Evolutionary conservation across 2,329 filamentous ascomycete species (phyloP), one percentile per base, ranked within the genome.

Genomic region (Aspergillus bombycis): DNA sequence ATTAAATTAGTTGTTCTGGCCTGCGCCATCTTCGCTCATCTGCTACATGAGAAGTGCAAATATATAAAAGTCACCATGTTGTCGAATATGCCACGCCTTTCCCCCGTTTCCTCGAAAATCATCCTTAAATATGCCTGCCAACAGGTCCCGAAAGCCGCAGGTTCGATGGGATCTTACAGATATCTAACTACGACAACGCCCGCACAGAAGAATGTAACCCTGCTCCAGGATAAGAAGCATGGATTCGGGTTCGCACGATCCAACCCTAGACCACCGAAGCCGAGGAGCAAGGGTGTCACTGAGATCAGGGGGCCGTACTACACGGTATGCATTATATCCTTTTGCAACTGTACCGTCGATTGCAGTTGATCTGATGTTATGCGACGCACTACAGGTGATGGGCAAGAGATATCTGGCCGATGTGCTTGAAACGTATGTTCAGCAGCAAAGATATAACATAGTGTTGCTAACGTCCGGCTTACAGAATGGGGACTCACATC

Each of bases 281-380:
- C 84, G 3, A 76, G 84, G 32, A 78, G 70, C 6, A 79, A 75
- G 43, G 82, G 81, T 5, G 83, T 85, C 7, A 86, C 84, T 0
- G 84, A 86, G 71, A 86, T 86, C 61, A 77, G 84, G 36, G 84
- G 84, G 0, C 84, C 83, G 8, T 86, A 86, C 70, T 86, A 86
- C 70, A 82, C 82, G 0, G 83, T 77, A 74, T 57, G 73, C 21
- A 6, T 4, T 16, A 28, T 26, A 14, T 34, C 8, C 1, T 21
- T 32, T 16, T 34, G 26, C 19, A 16, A 38, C 4, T 23, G 43
- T 43, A 21, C 4, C 8, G 16, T 19, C 7, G 36, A 21, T 41
- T 23, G n/a, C 4, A 46, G 53, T 57, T 67, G 32, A 66, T 52
- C 16, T 45, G 32, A n/a, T n/a, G 28, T 5, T 55, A 46, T 7